Base-by-base conservation (phyloP, 164 flowering plant species). In the Pachysandra terminalis region DNA sequence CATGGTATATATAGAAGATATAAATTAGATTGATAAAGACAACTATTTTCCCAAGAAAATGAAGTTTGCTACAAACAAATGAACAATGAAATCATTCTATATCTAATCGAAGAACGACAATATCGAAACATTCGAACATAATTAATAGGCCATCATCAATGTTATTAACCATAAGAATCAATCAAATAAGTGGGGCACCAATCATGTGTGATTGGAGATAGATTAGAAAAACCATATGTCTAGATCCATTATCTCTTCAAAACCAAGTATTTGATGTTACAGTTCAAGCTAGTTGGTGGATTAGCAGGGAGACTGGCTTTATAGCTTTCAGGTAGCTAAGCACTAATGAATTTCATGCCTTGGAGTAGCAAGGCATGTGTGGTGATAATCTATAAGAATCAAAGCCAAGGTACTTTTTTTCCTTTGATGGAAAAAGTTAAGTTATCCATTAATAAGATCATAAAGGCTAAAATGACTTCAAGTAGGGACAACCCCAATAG, bases 401-500 rank as follows among this genome's bases (percentile, higher is more conserved):
- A 45, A 45, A 15, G 51, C 15, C 10, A 45, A 45, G 51, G 51
- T 45, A 45, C 51, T 45, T n/a, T n/a, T n/a, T n/a, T n/a, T n/a
- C n/a, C n/a, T n/a, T n/a, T n/a, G n/a, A n/a, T n/a, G n/a, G n/a
- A n/a, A n/a, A n/a, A n/a, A n/a, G n/a, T n/a, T n/a, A n/a, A n/a
- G n/a, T n/a, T n/a, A n/a, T n/a, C n/a, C 37, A 15, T 13, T 35
- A 17, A 64, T 51, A 51, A 25, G 57, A 25, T 49, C 67, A 64
- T 26, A 28, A 37, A 19, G 27, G 26, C 56, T 25, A 51, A 64
- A 26, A 13, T 14, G 4, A 12, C 14, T 10, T 10, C 10, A 32
- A 60, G 57, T 51, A 37, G 57, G 67, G 45, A 49, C 67, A 24
- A 25, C 23, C 23, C 16, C 51, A 28, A 16, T 52, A 16, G 65